Percentiles rank a stretch among this genome's conserved stretches.
These are phyloP conservation scores for Carex kokanica DNA, from an alignment of 176 grass and related monocot genomes.

Conservation along the genomic window DNA sequence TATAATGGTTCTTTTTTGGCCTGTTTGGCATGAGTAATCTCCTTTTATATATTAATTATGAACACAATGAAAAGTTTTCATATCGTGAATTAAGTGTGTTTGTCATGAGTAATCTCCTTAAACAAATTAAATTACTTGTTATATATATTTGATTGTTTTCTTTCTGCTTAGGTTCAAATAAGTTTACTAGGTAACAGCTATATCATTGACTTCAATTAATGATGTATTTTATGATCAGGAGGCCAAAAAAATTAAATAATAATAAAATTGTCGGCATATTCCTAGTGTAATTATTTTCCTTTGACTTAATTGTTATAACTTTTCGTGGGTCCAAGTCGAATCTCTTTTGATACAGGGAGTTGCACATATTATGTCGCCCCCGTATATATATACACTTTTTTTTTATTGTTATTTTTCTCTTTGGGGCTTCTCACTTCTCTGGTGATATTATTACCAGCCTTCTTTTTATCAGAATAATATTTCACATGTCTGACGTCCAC, in stretches of 20 bases:
- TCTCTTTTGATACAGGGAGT: neutral
- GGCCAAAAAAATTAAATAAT: too few species aligned
- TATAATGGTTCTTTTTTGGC: neutral
- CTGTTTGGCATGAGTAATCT: neutral
- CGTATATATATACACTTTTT: neutral
- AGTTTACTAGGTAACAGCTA: neutral
- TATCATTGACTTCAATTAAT: neutral
- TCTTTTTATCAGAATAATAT: neutral
- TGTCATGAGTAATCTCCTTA: neutral
- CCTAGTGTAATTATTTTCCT: slow-evolving; percentile 3
- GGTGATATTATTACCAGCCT: neutral
- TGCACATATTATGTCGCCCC: neutral
- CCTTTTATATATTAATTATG: neutral
- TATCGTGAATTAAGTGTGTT: neutral
- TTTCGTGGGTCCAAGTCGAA: neutral
- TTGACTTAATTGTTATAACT: neutral
- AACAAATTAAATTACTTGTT: neutral
- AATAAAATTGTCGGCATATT: neutral
- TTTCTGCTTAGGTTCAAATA: neutral
- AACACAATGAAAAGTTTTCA: neutral
- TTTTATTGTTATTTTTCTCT: too few species aligned
- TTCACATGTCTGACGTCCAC: neutral
- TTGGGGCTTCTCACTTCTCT: too few species aligned
- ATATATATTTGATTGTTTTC: neutral
- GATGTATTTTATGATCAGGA: neutral